Percentiles rank a stretch among this genome's conserved stretches.
Evolutionary conservation across 768 basidiomycete species (phyloP).

Genomic region (Tricholoma hemisulphureum): DNA sequence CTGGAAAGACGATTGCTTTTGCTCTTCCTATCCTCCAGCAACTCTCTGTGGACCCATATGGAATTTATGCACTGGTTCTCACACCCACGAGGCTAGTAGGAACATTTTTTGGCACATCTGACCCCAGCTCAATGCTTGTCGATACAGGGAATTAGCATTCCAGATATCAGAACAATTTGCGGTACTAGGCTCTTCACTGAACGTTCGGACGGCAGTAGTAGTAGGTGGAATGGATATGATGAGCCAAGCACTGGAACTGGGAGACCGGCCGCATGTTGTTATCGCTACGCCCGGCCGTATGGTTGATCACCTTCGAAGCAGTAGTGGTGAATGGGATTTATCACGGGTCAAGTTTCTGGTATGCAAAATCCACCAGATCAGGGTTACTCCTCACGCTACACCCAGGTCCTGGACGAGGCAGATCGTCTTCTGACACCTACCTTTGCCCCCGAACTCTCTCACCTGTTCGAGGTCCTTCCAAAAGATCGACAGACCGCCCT

Average conservation of each 20-base stretch:
- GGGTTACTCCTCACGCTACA: not conserved
- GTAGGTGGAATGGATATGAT: slow-evolving; percentile 99
- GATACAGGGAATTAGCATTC: slow-evolving; percentile 85
- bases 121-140: not conserved
- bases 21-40: slow-evolving; percentile 92
- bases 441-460: slow-evolving; percentile 81
- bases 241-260: slow-evolving; percentile 84
- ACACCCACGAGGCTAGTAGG: slow-evolving; percentile 85
- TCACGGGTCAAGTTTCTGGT: slow-evolving; percentile 85
- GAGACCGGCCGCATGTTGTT: slow-evolving; percentile 84
- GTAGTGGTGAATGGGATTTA: slow-evolving; percentile 78
- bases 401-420: slow-evolving; percentile 92
- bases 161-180: slow-evolving; percentile 97
- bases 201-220: slow-evolving; percentile 80
- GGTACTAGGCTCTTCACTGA: slow-evolving; percentile 81
- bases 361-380: slow-evolving; percentile 20
- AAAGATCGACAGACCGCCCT: slow-evolving; percentile 91
- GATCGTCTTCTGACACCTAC: slow-evolving; percentile 88
- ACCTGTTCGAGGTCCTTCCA: slow-evolving; percentile 76
- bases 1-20: slow-evolving; percentile 97
- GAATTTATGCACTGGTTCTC: slow-evolving; percentile 88
- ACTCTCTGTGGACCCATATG: slow-evolving; percentile 86
- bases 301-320: slow-evolving; percentile 83
- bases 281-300: slow-evolving; percentile 96
- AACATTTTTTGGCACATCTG: not conserved